phyloP scores from a whole-genome alignment of 2,329 filamentous ascomycete species.

The Paracoccidioides lutzii region DNA sequence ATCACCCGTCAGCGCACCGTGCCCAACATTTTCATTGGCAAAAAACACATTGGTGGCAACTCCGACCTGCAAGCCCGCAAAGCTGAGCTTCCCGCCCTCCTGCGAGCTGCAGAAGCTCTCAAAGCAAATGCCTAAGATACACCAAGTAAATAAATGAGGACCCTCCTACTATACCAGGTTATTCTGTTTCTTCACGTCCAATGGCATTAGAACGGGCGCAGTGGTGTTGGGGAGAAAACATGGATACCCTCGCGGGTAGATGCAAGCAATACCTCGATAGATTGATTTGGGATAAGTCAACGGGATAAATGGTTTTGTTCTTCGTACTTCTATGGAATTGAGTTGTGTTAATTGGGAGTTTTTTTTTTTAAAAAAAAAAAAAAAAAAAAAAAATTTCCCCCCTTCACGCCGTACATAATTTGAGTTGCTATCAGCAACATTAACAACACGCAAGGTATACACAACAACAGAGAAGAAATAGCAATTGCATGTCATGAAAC shows the following conservation, averaged over 20 bases:
- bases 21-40: constrained; percentile 84
- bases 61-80: constrained; percentile 65
- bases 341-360: not conserved
- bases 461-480: not conserved
- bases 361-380: not conserved
- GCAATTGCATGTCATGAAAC: not conserved
- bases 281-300: not conserved
- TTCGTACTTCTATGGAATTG: not conserved
- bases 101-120: constrained; percentile 52
- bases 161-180: not conserved
- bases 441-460: not conserved
- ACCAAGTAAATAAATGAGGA: not conserved
- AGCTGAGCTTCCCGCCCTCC: constrained; percentile 49
- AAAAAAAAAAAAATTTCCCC: too few species aligned
- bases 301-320: not conserved
- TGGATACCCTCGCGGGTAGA: not conserved
- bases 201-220: not conserved
- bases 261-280: not conserved
- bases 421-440: not conserved
- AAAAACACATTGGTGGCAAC: constrained; percentile 94
- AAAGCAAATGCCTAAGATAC: constrained; percentile 20
- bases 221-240: not conserved
- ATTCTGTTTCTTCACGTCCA: not conserved
- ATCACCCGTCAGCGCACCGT: constrained; percentile 78
- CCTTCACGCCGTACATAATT: not conserved